Percentiles rank a stretch among this genome's conserved stretches.
Evolutionary conservation across 202 grass and related monocot species (phyloP).

Genomic region (Sporobolus alterniflorus): DNA sequence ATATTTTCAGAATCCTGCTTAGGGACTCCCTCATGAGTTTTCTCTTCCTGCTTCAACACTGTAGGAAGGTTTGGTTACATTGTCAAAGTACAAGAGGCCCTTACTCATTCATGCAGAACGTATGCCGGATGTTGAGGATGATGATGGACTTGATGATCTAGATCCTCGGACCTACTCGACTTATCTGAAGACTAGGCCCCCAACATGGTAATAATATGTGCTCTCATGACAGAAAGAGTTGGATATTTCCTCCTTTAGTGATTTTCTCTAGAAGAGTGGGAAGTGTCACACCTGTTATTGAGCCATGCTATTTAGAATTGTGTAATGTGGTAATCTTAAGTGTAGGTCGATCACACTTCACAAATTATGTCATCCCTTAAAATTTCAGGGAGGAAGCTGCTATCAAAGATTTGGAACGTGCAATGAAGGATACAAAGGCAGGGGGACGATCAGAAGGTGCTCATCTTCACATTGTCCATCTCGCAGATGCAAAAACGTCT

Average conservation of each 20-base stretch:
- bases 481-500: conserved; percentile 81
- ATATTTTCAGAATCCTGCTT: background rate
- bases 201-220: conserved; percentile 70
- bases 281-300: background rate
- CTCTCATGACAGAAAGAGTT: background rate
- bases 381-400: conserved; percentile 84
- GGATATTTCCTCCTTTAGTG: background rate
- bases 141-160: conserved; percentile 31
- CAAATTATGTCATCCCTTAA: background rate
- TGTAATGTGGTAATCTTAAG: background rate
- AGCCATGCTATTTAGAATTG: background rate
- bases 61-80: conserved; percentile 82
- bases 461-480: conserved; percentile 90
- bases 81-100: conserved; percentile 87
- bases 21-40: background rate
- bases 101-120: conserved; percentile 90
- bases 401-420: conserved; percentile 71
- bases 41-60: background rate
- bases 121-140: conserved; percentile 53
- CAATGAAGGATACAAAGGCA: conserved; percentile 63
- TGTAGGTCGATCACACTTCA: background rate
- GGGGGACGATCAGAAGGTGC: conserved; percentile 85
- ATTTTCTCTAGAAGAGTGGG: background rate
- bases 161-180: conserved; percentile 73
- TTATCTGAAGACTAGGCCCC: conserved; percentile 79